Percentiles rank a stretch among this genome's conserved stretches.
Evolutionary conservation across 768 basidiomycete species (phyloP).

Genomic region (Pleurotus tuber-regium): DNA sequence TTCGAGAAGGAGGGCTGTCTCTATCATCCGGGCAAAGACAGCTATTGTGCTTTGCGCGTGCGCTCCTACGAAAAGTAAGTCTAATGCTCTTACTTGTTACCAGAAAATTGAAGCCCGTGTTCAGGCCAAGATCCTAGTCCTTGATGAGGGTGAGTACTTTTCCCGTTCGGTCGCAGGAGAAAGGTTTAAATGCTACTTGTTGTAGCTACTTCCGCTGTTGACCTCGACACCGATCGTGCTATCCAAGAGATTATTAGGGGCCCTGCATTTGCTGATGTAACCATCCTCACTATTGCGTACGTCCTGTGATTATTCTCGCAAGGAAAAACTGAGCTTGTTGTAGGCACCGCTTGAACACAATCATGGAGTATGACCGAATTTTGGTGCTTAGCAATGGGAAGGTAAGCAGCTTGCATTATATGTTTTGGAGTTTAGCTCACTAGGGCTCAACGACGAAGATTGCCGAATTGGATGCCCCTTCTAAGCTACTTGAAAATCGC

Average conservation of each 20-base stretch:
- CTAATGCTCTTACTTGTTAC: background rate
- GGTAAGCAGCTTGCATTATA: conserved; percentile 39
- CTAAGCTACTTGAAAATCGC: conserved; percentile 54
- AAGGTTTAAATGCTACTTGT: conserved; percentile 5
- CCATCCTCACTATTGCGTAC: conserved; percentile 86
- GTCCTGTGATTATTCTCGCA: conserved; percentile 27
- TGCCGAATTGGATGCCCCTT: conserved; percentile 79
- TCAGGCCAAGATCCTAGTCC: conserved; percentile 80
- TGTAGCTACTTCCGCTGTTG: conserved; percentile 83
- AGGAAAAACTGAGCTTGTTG: background rate
- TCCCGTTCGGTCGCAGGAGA: conserved; percentile 9
- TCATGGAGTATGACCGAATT: conserved; percentile 77
- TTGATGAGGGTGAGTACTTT: conserved; percentile 75
- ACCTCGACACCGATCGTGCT: conserved; percentile 84
- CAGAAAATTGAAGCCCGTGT: background rate
- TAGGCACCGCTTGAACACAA: conserved; percentile 81
- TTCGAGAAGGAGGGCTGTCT: conserved; percentile 79
- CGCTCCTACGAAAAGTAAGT: conserved; percentile 69
- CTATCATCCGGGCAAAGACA: conserved; percentile 86
- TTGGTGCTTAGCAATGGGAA: conserved; percentile 81
- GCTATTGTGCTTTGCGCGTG: conserved; percentile 85
- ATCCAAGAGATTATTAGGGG: conserved; percentile 88
- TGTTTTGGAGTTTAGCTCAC: no score
- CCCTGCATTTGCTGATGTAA: conserved; percentile 71
- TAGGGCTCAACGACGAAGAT: conserved; percentile 33